Percentiles rank a stretch among this genome's conserved stretches.
These are phyloP conservation scores for Boletales sp. DNA, from an alignment of 768 basidiomycete species.

Conservation along the genomic window DNA sequence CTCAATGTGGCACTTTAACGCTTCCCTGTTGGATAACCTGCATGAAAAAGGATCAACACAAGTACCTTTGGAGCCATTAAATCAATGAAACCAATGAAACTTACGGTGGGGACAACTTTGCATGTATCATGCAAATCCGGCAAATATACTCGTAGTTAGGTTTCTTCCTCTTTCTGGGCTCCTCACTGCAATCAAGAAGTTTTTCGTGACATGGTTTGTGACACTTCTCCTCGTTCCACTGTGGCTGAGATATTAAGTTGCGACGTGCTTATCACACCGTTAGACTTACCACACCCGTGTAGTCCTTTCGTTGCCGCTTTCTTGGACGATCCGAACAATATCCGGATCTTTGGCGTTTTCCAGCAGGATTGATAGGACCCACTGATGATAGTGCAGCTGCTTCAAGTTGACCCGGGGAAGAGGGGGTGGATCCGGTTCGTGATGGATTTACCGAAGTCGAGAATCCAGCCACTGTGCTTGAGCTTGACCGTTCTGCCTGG, in stretches of 20 bases:
- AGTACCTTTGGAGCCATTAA: too few species aligned
- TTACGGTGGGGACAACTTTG: background rate
- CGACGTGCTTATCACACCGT: background rate
- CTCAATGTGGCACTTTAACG: slow-evolving; percentile 7
- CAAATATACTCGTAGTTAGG: background rate
- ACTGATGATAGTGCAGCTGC: background rate
- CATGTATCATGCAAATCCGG: background rate
- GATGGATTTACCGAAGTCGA: background rate
- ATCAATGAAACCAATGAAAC: background rate
- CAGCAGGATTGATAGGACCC: background rate
- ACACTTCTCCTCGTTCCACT: background rate
- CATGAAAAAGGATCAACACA: background rate
- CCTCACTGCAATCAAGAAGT: background rate
- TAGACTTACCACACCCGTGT: background rate
- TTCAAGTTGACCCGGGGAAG: background rate
- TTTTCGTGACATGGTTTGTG: background rate
- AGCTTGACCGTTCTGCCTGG: background rate
- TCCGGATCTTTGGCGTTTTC: background rate
- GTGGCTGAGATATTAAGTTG: background rate
- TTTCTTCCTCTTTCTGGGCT: background rate
- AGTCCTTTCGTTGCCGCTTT: background rate
- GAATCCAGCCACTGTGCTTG: background rate
- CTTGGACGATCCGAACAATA: background rate
- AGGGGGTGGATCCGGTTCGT: background rate
- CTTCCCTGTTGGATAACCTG: slow-evolving; percentile 7